Conservation (phyloP, 2,329 filamentous ascomycete genomes). For the Trichoderma cornu-damae region DNA sequence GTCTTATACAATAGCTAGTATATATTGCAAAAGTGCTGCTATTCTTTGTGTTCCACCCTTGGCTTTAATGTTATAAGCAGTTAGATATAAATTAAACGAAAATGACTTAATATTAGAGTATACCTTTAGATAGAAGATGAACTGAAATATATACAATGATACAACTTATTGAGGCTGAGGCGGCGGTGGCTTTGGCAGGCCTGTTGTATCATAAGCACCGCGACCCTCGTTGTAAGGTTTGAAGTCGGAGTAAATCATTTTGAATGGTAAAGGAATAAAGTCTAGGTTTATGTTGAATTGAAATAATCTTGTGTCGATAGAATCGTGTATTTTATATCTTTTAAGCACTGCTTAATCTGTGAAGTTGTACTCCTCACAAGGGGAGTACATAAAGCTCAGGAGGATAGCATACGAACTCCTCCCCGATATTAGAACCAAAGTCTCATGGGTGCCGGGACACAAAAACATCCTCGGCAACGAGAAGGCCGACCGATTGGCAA, state of each 20-base stretch:
- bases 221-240: neutral
- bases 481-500: neutral
- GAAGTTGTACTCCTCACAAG: neutral
- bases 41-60: too few relatives aligned
- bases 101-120: too few relatives aligned
- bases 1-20: too few relatives aligned
- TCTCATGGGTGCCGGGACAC: neutral
- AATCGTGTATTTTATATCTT: too few relatives aligned
- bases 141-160: too few relatives aligned
- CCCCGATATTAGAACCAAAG: neutral
- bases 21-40: too few relatives aligned
- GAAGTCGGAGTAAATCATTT: neutral
- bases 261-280: neutral
- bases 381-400: neutral
- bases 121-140: too few relatives aligned
- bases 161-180: neutral
- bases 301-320: too few relatives aligned
- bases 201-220: neutral
- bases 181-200: neutral
- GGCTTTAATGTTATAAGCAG: too few relatives aligned
- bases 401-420: neutral
- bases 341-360: too few relatives aligned
- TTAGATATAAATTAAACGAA: too few relatives aligned
- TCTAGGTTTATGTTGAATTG: too few relatives aligned
- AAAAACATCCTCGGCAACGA: neutral